Evolutionary conservation across 441 rosid genomes (phyloP).

Genomic region (Jatropha multifida): DNA sequence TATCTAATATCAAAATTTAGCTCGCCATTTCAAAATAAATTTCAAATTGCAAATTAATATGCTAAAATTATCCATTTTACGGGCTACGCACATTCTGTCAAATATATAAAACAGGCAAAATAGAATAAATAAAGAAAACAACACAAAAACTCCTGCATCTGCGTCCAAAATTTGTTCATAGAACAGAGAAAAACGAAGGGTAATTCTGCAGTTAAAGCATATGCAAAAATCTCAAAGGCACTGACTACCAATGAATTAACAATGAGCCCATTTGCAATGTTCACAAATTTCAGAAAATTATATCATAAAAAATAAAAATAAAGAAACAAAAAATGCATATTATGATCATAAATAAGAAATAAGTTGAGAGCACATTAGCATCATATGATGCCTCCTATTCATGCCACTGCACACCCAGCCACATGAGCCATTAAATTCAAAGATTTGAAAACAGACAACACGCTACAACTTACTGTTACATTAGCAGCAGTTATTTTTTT

Average conservation of each 20-base stretch:
- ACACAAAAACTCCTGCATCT: not conserved
- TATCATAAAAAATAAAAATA: not conserved
- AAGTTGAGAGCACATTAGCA: not conserved
- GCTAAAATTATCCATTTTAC: not conserved
- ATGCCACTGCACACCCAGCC: not conserved
- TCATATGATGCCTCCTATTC: not conserved
- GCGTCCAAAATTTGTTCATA: not conserved
- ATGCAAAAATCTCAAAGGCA: slow-evolving; percentile 1
- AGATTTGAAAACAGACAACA: not conserved
- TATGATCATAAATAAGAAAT: not conserved
- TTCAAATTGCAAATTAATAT: not conserved
- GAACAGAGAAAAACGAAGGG: not conserved
- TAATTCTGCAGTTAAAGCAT: not conserved
- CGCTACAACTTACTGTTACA: too few species aligned
- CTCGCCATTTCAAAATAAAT: not conserved
- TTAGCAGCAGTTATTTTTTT: too few species aligned
- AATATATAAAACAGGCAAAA: not conserved
- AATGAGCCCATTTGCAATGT: slow-evolving; percentile 1
- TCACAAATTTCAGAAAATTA: not conserved
- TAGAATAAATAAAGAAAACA: not conserved
- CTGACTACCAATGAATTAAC: not conserved
- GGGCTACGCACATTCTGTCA: not conserved
- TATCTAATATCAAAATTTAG: not conserved
- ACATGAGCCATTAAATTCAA: not conserved
- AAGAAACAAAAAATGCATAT: not conserved